A percentile compares a stretch with the other conserved stretches of the same genome.
Conservation (phyloP, 2,329 filamentous ascomycete species). For the Immersiporthe knoxdaviesiana region DNA sequence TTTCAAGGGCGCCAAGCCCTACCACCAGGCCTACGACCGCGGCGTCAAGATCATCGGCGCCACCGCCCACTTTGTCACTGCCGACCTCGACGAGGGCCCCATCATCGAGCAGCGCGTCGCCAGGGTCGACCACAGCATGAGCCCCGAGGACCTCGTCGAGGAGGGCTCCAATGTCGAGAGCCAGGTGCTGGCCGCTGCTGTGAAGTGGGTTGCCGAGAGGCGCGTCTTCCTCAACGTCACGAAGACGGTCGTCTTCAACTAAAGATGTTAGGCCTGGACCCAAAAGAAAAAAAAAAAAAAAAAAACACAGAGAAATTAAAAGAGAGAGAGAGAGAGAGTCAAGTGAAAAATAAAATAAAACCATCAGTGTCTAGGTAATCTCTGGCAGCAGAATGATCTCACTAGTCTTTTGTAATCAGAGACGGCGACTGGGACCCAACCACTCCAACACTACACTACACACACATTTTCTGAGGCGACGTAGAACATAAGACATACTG, state of each 20-base stretch:
- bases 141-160: constrained; percentile 74
- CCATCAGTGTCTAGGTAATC: not conserved
- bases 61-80: constrained; percentile 84
- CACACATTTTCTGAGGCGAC: too few relatives aligned
- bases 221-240: constrained; percentile 76
- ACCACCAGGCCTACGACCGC: constrained; percentile 84
- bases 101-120: constrained; percentile 86
- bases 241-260: constrained; percentile 78
- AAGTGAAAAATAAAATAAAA: not conserved
- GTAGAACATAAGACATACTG: too few relatives aligned
- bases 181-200: constrained; percentile 77
- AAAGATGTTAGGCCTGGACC: too few relatives aligned
- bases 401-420: too few relatives aligned
- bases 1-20: constrained; percentile 88
- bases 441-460: too few relatives aligned
- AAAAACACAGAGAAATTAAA: too few relatives aligned
- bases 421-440: too few relatives aligned
- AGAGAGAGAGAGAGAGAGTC: too few relatives aligned
- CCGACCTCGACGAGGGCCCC: constrained; percentile 81
- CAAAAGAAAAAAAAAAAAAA: not conserved
- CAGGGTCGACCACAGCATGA: constrained; percentile 76
- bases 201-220: constrained; percentile 82
- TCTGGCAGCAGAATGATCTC: too few relatives aligned
- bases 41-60: constrained; percentile 89
- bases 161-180: constrained; percentile 85